Base-by-base conservation (phyloP, 176 grass and related monocot species). In the Otatea glauca region DNA sequence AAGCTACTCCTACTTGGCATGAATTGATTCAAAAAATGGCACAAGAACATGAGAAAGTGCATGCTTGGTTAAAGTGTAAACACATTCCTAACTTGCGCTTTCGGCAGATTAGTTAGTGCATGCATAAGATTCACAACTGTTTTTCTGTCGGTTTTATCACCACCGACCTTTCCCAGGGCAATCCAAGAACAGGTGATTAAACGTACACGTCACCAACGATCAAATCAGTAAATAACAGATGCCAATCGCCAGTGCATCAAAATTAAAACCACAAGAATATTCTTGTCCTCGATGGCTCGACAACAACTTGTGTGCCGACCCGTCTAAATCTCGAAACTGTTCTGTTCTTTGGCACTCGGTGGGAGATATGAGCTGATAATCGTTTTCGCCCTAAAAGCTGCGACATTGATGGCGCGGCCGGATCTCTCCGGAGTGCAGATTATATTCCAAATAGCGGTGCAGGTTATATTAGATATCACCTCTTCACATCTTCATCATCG, bases 361-460 rank as follows among this genome's bases (percentile, higher is more conserved):
- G 76, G 69, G 3, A 37, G 62, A 41, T 14, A 29, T 10, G 44
- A 86, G 41, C 73, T 50, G 72, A 6, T 86, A n/a, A 27, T 84
- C 75, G 68, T 63, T 84, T 69, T 84, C 75, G 69, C 61, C 21
- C 70, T 38, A 32, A 87, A 74, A 45, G 24, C 80, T 1, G 51
- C n/a, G 81, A 87, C 53, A 63, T 16, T 5, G 75, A 80, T 23
- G 61, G 50, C 60, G 62, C 50, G 80, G 74, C 42, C 5, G 85
- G 79, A 43, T 44, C 77, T 70, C 34, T 70, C 1, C 34, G 0
- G n/a, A 32, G 24, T 38, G 10, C 56, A 44, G 60, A 48, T 32
- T 78, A 67, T 89, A 79, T 82, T 72, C 84, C 60, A 14, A 39
- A 53, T 9, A 59, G 55, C 79, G 38, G 49, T 83, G 88, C 79